Evolutionary conservation across 495 filamentous ascomycete species (phyloP).

Genomic region (Rusavskia elegans): DNA sequence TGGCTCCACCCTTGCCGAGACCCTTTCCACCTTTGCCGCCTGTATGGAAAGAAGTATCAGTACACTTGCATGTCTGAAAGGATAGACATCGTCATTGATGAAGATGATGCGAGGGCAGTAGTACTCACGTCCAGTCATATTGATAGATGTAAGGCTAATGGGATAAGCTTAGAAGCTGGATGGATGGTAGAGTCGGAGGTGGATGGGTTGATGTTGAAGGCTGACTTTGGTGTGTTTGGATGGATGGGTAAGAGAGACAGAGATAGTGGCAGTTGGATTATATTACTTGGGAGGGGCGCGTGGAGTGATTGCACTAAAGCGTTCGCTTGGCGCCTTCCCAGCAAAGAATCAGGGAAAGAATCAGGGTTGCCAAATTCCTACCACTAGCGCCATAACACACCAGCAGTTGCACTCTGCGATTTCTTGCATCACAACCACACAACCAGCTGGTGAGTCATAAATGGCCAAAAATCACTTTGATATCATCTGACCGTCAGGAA

Average conservation of each 20-base stretch:
- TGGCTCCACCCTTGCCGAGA: slow-evolving; percentile 88
- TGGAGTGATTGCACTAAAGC: background rate
- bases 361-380: background rate
- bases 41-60: slow-evolving; percentile 30
- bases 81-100: background rate
- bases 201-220: slow-evolving; percentile 9
- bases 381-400: background rate
- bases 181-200: slow-evolving; percentile 10
- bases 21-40: slow-evolving; percentile 98
- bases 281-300: background rate
- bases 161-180: slow-evolving; percentile 19
- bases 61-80: slow-evolving; percentile 11
- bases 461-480: background rate
- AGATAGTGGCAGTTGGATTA: slow-evolving; percentile 19
- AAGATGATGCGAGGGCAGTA: slow-evolving; percentile 6
- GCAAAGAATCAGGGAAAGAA: background rate
- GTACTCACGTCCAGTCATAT: slow-evolving; percentile 57
- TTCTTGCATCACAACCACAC: background rate
- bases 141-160: slow-evolving; percentile 24
- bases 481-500: background rate
- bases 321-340: background rate
- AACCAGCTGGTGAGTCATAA: slow-evolving; percentile 1
- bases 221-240: slow-evolving; percentile 18
- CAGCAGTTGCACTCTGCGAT: background rate
- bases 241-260: slow-evolving; percentile 27